A percentile compares a stretch with the other conserved stretches of the same genome.
These are phyloP conservation scores for Sarocladium oryzae DNA, from an alignment of 2,329 filamentous ascomycete genomes.

Conservation along the genomic window DNA sequence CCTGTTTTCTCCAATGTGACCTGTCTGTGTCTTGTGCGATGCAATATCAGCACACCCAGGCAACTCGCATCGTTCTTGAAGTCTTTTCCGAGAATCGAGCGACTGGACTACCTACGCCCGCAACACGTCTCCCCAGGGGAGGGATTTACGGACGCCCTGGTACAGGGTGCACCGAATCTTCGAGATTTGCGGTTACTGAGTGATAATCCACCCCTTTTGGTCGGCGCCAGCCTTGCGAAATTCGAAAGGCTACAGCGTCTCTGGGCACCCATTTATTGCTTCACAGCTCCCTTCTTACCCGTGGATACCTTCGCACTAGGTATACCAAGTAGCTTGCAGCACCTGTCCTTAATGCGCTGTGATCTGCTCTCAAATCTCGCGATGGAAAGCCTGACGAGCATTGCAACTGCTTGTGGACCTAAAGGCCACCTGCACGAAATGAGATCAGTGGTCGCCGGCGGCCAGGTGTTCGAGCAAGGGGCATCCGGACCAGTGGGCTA, in stretches of 20 bases:
- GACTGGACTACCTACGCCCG: background rate
- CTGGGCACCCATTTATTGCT: background rate
- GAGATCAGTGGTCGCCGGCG: background rate
- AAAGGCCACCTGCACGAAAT: background rate
- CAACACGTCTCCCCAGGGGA: background rate
- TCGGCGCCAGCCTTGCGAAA: background rate
- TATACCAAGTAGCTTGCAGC: background rate
- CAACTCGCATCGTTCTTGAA: background rate
- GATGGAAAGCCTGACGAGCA: too few relatives aligned
- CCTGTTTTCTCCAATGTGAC: background rate
- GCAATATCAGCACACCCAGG: background rate
- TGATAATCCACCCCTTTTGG: too few relatives aligned
- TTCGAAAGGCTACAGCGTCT: background rate
- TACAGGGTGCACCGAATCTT: background rate
- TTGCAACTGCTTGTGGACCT: too few relatives aligned
- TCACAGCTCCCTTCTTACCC: background rate
- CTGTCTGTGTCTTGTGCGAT: background rate
- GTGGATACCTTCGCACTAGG: background rate
- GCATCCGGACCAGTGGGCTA: background rate
- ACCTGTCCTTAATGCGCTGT: conserved; percentile 1
- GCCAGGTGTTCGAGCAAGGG: background rate
- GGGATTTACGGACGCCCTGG: background rate
- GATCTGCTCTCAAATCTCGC: too few relatives aligned
- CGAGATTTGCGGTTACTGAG: background rate
- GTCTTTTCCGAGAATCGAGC: background rate